Evolutionary conservation across 2,329 filamentous ascomycete species (phyloP), one percentile per base, ranked within the genome.

Genomic region (Pseudopithomyces chartarum): DNA sequence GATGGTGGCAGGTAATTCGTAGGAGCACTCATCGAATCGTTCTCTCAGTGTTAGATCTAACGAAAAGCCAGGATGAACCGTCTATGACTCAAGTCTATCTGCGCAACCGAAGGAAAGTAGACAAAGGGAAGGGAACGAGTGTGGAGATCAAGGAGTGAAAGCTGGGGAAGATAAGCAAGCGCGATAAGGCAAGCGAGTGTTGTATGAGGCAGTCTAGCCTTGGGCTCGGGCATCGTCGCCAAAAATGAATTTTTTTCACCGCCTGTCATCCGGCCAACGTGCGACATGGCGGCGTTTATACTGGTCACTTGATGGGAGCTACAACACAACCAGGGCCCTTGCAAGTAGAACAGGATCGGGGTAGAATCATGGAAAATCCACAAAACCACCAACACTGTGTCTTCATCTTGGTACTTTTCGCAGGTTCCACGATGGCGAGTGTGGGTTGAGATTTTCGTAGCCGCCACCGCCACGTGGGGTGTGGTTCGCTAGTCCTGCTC

Each of bases 1-100:
- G 73, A 70, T 32, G 73, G 73, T 48, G 70, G 64, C 63, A 69
- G 62, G 58, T 67, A 73, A 51, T 52, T 59, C 57, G 64, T 65
- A 33, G 60, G 46, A 34, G 63, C 34, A 49, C 64, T 73, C 73
- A 75, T 75, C 52, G 64, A 65, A 57, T 42, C 56, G 33, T 45
- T 15, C 20, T n/a, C 22, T 46, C 13, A 13, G 15, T 12, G 10
- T n/a, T 19, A 6, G 13, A 15, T 38, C n/a, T n/a, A 32, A 29
- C 13, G 11, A 40, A 48, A 17, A 19, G 2, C 29, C 6, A 29
- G 3, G 7, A 17, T 13, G n/a, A n/a, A n/a, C n/a, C 23, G 53
- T 54, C n/a, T 40, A 42, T 39, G 19, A 52, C 43, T 52, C 13
- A 20, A 39, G 49, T 50, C 42, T 36, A 39, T 52, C 42, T 33